Base-by-base conservation (phyloP, 2,329 filamentous ascomycete genomes). In the Pseudogymnoascus verrucosus region DNA sequence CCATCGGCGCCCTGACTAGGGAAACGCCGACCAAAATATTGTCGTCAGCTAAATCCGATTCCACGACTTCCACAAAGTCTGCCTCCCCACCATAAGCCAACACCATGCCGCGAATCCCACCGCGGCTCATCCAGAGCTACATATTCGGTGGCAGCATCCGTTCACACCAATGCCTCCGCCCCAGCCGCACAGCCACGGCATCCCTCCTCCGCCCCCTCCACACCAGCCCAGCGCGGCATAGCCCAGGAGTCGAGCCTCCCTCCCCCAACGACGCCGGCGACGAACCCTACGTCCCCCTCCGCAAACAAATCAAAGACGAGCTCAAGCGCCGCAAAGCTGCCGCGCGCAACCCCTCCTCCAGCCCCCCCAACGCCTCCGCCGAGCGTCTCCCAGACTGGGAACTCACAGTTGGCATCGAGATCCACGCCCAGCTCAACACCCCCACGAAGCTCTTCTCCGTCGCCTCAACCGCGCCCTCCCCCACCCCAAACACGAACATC, bases 401-500 rank as follows among this genome's bases (percentile, higher is more conserved):
- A 75, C 80, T 98, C 71, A 97, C 93, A 0, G 91, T 98, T 28
- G 95, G 95, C 66, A 93, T 99, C 69, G 95, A 99, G 78, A 95
- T 99, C 67, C 95, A 99, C 74, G 95, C 95, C 19, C 93, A 98
- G 76, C 82, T 99, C 71, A 96, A 98, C 76, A 95, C 93, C 0
- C 81, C 84, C 4, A 82, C 83, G 71, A 99, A 99, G 77, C 84
- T 99, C 63, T 99, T 99, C 78, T 98, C 95, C 1, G 75, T 83
- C 39, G 88, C 88, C 10, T 75, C 79, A 11, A 87, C 86, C 0
- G 85, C 84, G 0, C 82, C 85, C 71, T 85, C 86, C 70, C 85
- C 88, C 62, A 75, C 79, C 2, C 90, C 93, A 5, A 98, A 99
- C 74, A 87, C 85, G n/a, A 89, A 93, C 76, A 91, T 96, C 39